Conservation (phyloP, 805 yeast genomes). For the Ogataea neopini region DNA sequence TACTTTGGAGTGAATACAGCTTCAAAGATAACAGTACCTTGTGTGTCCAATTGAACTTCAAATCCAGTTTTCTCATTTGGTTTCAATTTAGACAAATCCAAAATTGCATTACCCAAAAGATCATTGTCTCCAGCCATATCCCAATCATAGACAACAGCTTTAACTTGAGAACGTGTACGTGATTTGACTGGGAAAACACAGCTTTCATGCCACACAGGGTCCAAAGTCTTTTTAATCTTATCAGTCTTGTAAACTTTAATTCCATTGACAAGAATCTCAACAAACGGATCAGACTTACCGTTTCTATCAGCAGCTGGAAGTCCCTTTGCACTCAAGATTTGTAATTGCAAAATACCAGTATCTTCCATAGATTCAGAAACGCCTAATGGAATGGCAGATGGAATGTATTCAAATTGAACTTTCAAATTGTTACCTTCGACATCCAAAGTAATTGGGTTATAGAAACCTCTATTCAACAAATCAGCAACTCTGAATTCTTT, state of each 20-base stretch:
- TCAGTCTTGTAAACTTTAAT: constrained; percentile 56
- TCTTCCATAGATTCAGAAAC: constrained; percentile 64
- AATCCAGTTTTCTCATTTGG: constrained; percentile 45
- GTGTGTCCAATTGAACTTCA: constrained; percentile 56
- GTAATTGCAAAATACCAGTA: constrained; percentile 62
- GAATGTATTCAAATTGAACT: constrained; percentile 60
- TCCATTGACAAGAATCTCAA: constrained; percentile 54
- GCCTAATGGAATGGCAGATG: constrained; percentile 54
- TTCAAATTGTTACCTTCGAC: constrained; percentile 41
- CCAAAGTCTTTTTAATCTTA: constrained; percentile 62
- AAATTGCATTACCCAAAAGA: constrained; percentile 49
- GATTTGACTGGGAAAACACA: constrained; percentile 62
- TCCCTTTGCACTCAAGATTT: constrained; percentile 54
- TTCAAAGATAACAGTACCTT: constrained; percentile 57
- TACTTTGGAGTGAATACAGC: constrained; percentile 66
- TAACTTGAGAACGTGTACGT: constrained; percentile 52
- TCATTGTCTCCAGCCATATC: constrained; percentile 74
- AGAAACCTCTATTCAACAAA: constrained; percentile 50
- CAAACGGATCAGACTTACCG: constrained; percentile 78
- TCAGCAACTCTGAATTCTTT: constrained; percentile 51
- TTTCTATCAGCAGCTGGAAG: constrained; percentile 64
- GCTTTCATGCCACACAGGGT: constrained; percentile 77
- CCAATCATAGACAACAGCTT: constrained; percentile 67
- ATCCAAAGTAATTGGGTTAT: constrained; percentile 46
- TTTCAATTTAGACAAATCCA: constrained; percentile 53